A percentile compares a stretch with the other conserved stretches of the same genome.
Conservation (phyloP, 495 filamentous ascomycete genomes). For the Trichoderma virens region DNA sequence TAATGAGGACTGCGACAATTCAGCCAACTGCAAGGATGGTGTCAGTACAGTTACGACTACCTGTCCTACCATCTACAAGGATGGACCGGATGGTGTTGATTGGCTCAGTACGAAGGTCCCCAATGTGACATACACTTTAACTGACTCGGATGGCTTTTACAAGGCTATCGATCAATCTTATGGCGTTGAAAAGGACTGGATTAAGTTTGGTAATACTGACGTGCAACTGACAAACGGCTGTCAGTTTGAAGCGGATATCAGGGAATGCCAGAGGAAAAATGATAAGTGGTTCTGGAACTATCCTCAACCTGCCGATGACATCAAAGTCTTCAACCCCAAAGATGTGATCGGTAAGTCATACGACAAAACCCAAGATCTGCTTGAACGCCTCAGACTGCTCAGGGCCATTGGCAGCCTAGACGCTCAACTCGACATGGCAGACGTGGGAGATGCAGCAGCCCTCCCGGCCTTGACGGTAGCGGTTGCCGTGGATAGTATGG, state of each 20-base stretch:
- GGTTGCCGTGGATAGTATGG: not conserved
- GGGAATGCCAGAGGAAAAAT: not conserved
- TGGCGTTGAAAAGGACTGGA: conserved; percentile 9
- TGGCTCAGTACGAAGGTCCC: not conserved
- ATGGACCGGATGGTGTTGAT: not conserved
- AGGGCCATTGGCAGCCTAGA: not conserved
- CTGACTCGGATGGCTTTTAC: not conserved
- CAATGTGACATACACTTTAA: not conserved
- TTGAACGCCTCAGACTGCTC: not conserved
- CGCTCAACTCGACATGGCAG: not conserved
- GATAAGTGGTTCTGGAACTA: not conserved
- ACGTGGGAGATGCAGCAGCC: not conserved
- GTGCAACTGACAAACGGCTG: not conserved
- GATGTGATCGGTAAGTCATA: conserved; percentile 6
- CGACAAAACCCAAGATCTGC: not conserved
- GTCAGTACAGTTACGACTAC: not conserved
- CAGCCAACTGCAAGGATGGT: not conserved
- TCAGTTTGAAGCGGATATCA: conserved; percentile 2
- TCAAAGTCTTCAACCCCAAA: conserved; percentile 10
- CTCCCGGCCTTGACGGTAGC: not conserved
- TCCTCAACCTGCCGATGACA: not conserved
- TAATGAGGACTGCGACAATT: not conserved
- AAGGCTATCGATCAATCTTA: not conserved
- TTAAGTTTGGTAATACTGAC: not conserved
- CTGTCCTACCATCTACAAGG: not conserved